These are phyloP conservation scores for Phytophthora cactorum DNA, from an alignment of 352 stramenopile genomes.

Conservation along the genomic window DNA sequence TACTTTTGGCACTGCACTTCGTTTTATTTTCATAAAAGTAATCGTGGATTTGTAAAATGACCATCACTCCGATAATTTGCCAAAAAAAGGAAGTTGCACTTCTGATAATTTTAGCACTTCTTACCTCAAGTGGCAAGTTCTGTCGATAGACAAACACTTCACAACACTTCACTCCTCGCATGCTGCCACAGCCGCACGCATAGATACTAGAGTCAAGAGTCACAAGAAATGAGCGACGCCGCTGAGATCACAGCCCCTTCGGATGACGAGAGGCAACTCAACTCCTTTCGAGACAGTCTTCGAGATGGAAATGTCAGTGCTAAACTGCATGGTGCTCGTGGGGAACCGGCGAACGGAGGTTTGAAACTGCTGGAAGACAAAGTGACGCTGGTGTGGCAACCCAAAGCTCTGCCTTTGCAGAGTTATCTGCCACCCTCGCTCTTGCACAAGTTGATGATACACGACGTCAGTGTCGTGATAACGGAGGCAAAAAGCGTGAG, in stretches of 20 bases:
- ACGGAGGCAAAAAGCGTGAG: conserved; percentile 66
- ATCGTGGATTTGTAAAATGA: too few relatives aligned
- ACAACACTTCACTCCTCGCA: conserved; percentile 7
- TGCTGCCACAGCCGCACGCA: conserved; percentile 14
- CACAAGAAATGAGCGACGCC: conserved; percentile 20
- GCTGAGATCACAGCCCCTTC: conserved; percentile 4
- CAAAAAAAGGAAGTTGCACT: background rate
- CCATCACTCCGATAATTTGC: conserved; percentile 16
- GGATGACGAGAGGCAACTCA: conserved; percentile 28
- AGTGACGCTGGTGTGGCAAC: conserved; percentile 66
- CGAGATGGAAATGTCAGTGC: conserved; percentile 65
- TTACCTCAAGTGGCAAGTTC: background rate
- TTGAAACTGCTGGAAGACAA: conserved; percentile 76
- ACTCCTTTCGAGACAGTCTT: conserved; percentile 63
- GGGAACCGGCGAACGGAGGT: conserved; percentile 54
- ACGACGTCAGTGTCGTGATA: conserved; percentile 36
- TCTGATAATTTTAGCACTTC: background rate
- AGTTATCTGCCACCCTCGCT: conserved; percentile 21
- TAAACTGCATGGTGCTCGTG: conserved; percentile 49
- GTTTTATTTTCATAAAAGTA: too few relatives aligned
- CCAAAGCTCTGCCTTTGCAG: conserved; percentile 29
- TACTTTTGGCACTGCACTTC: conserved; percentile 20
- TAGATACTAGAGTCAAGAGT: background rate
- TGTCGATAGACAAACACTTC: background rate
- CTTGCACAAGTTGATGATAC: conserved; percentile 34